Percentiles rank a stretch among this genome's conserved stretches.
Evolutionary conservation across 306 rosid species (phyloP).

Genomic region (Hippophae tibetana): DNA sequence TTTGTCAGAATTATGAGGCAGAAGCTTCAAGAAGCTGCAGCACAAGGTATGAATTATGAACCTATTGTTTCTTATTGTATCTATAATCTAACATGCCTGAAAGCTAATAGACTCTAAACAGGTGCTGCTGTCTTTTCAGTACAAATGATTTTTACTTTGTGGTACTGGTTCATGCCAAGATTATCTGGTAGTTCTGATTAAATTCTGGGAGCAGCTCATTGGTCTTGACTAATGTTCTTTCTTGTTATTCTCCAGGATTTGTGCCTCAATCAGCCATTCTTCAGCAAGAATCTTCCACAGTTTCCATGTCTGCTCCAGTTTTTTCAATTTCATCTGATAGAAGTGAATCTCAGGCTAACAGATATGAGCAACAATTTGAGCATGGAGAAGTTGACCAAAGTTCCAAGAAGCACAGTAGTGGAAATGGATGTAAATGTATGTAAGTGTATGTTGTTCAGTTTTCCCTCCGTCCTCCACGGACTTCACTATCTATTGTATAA

Average conservation of each 20-base stretch:
- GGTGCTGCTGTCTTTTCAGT: neutral
- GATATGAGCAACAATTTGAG: conserved; percentile 31
- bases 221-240: neutral
- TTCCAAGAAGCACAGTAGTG: conserved; percentile 28
- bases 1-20: conserved; percentile 77
- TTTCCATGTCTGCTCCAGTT: conserved; percentile 65
- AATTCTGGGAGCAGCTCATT: neutral
- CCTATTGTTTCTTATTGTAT: conserved; percentile 2
- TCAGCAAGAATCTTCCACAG: conserved; percentile 43
- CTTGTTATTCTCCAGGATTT: conserved; percentile 34
- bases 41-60: conserved; percentile 41
- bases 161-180: too few relatives aligned
- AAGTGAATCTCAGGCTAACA: conserved; percentile 43
- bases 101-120: neutral
- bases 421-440: conserved; percentile 21
- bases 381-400: conserved; percentile 23
- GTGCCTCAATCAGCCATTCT: conserved; percentile 18
- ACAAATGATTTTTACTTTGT: neutral
- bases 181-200: neutral
- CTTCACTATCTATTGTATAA: too few relatives aligned
- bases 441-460: too few relatives aligned
- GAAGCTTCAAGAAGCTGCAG: conserved; percentile 57
- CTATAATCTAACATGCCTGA: conserved; percentile 13
- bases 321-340: conserved; percentile 38
- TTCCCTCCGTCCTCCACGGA: too few relatives aligned